Percentiles rank a stretch among this genome's conserved stretches.
Conservation (phyloP, 2,329 filamentous ascomycete species). For the Westerdykella ornata region DNA sequence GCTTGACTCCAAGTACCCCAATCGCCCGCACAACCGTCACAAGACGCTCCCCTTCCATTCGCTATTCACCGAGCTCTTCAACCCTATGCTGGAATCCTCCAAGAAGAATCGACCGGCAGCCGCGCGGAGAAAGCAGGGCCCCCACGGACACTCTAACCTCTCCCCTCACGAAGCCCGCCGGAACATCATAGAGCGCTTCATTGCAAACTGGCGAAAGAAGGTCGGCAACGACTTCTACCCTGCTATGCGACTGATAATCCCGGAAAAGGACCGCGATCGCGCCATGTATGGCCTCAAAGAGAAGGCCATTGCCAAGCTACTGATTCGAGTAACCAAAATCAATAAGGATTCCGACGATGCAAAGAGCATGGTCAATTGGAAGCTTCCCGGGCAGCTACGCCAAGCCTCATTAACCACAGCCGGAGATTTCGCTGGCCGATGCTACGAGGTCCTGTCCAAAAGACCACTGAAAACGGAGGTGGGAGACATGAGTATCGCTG, state of each 20-base stretch:
- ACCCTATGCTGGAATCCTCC: slow-evolving; percentile 70
- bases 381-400: slow-evolving; percentile 62
- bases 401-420: slow-evolving; percentile 50
- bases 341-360: slow-evolving; percentile 86
- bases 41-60: slow-evolving; percentile 77
- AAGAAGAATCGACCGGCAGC: slow-evolving; percentile 57
- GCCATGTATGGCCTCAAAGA: slow-evolving; percentile 94
- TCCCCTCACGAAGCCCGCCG: slow-evolving; percentile 72
- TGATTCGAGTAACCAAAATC: slow-evolving; percentile 91
- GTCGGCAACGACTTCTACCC: slow-evolving; percentile 93
- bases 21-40: slow-evolving; percentile 72
- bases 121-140: slow-evolving; percentile 53
- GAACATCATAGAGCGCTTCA: slow-evolving; percentile 78
- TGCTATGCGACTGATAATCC: slow-evolving; percentile 81
- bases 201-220: slow-evolving; percentile 76
- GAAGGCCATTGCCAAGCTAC: slow-evolving; percentile 76
- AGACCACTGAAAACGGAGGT: slow-evolving; percentile 66
- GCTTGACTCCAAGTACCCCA: slow-evolving; percentile 57
- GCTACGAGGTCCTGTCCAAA: slow-evolving; percentile 79
- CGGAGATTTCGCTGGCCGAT: slow-evolving; percentile 87
- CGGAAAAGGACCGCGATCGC: slow-evolving; percentile 86
- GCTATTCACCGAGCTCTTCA: slow-evolving; percentile 71
- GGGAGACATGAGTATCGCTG: slow-evolving; percentile 76
- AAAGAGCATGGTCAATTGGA: slow-evolving; percentile 83
- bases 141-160: slow-evolving; percentile 52